phyloP scores from a whole-genome alignment of 106 monocot species.

The Posidonia australis region DNA sequence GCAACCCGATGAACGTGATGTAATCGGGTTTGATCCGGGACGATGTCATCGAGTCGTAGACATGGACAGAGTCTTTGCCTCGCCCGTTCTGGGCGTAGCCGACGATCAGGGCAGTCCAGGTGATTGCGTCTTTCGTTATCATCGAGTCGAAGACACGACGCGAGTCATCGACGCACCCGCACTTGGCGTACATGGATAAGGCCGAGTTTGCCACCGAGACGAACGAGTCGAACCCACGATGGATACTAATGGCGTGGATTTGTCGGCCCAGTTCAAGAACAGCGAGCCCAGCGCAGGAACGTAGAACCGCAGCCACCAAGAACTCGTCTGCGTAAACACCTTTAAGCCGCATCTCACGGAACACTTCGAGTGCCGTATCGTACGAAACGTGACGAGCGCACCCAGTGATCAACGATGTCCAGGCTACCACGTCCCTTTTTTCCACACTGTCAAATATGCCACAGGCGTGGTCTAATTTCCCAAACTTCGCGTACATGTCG shows the following conservation, averaged over 20 bases:
- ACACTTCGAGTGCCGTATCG: constrained; percentile 24
- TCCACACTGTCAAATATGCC: constrained; percentile 30
- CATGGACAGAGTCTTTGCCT: constrained; percentile 27
- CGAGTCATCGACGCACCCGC: constrained; percentile 39
- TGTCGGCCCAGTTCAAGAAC: constrained; percentile 34
- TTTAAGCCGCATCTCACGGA: constrained; percentile 20
- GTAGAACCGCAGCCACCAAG: constrained; percentile 29
- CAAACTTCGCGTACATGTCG: constrained; percentile 24
- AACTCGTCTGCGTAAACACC: constrained; percentile 34
- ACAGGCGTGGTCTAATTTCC: constrained; percentile 17
- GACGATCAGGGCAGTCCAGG: constrained; percentile 49
- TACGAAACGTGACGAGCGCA: constrained; percentile 21
- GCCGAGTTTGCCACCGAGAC: constrained; percentile 42
- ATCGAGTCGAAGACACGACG: constrained; percentile 28
- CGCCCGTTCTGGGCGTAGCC: constrained; percentile 51
- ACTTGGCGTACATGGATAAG: constrained; percentile 50
- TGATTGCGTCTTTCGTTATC: constrained; percentile 20
- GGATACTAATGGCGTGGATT: constrained; percentile 21
- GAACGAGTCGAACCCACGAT: constrained; percentile 21
- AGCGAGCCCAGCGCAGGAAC: constrained; percentile 43
- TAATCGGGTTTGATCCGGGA: constrained; percentile 32
- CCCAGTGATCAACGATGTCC: constrained; percentile 39
- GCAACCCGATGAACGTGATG: constrained; percentile 45
- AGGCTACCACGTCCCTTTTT: constrained; percentile 27
- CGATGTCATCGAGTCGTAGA: constrained; percentile 29